phyloP scores from a whole-genome alignment of 1,139 yeast genomes.

The Candida smagusa region DNA sequence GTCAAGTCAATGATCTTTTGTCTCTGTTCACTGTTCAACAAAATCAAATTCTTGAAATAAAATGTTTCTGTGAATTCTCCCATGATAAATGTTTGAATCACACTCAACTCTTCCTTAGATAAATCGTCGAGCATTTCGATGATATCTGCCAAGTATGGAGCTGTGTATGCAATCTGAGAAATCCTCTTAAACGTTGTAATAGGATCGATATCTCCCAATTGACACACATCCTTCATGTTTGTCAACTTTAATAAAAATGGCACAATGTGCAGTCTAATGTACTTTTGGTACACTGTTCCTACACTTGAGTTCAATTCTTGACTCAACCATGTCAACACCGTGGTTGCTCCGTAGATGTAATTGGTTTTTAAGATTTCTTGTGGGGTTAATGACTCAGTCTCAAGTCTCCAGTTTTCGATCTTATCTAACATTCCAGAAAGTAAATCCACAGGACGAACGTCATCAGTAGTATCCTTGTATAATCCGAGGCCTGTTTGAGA shows the following conservation, averaged over 20 bases:
- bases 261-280: constrained; percentile 45
- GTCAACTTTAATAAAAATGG: constrained; percentile 71
- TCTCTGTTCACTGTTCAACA: constrained; percentile 50
- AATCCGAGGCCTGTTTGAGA: constrained; percentile 24
- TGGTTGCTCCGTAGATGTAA: constrained; percentile 48
- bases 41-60: constrained; percentile 68
- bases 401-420: constrained; percentile 43
- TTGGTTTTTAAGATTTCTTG: constrained; percentile 47
- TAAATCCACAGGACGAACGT: constrained; percentile 17
- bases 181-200: constrained; percentile 50
- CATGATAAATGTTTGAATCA: constrained; percentile 68
- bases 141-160: constrained; percentile 40
- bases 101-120: constrained; percentile 43
- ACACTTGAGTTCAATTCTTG: constrained; percentile 42
- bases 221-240: constrained; percentile 77
- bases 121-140: constrained; percentile 50
- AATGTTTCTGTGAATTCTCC: constrained; percentile 72
- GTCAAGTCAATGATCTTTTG: constrained; percentile 51
- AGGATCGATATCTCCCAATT: constrained; percentile 64
- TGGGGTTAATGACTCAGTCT: constrained; percentile 32
- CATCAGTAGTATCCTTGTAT: constrained; percentile 18
- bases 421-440: constrained; percentile 38
- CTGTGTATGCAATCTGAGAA: constrained; percentile 57
- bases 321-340: constrained; percentile 41
- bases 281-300: constrained; percentile 37